These are phyloP conservation scores for Candida ovalis DNA, from an alignment of 805 yeast genomes.

Conservation along the genomic window DNA sequence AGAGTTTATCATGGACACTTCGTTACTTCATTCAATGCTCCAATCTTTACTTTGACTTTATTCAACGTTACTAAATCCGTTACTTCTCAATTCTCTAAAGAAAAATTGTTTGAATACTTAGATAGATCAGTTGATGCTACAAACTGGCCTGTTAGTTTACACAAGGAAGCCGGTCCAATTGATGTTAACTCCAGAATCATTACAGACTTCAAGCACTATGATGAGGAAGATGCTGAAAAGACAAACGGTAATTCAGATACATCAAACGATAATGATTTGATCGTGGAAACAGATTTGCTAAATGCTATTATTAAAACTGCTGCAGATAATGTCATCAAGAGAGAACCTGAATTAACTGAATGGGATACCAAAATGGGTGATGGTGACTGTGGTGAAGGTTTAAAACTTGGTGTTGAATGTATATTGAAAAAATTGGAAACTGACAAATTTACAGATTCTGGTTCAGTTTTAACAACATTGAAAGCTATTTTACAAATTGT, in stretches of 20 bases:
- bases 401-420: constrained; percentile 33
- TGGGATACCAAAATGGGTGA: constrained; percentile 44
- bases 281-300: constrained; percentile 15
- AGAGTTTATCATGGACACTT: constrained; percentile 34
- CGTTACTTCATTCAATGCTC: constrained; percentile 37
- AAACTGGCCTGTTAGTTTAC: constrained; percentile 28
- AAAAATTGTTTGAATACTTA: constrained; percentile 28
- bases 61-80: constrained; percentile 33
- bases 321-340: constrained; percentile 28
- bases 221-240: constrained; percentile 12
- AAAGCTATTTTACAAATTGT: constrained; percentile 27
- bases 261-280: constrained; percentile 21
- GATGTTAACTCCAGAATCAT: constrained; percentile 25
- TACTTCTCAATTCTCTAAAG: constrained; percentile 16
- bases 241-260: background rate
- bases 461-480: constrained; percentile 26
- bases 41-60: constrained; percentile 34
- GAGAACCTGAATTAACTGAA: constrained; percentile 35
- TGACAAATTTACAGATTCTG: constrained; percentile 21
- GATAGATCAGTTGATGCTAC: constrained; percentile 32
- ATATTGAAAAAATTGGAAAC: constrained; percentile 23
- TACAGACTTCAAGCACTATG: constrained; percentile 27
- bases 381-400: constrained; percentile 40
- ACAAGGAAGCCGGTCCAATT: constrained; percentile 12
- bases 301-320: constrained; percentile 23